Percentiles rank a stretch among this genome's conserved stretches.
phyloP scores from a whole-genome alignment of 148 eudicot species.

The Silene latifolia region DNA sequence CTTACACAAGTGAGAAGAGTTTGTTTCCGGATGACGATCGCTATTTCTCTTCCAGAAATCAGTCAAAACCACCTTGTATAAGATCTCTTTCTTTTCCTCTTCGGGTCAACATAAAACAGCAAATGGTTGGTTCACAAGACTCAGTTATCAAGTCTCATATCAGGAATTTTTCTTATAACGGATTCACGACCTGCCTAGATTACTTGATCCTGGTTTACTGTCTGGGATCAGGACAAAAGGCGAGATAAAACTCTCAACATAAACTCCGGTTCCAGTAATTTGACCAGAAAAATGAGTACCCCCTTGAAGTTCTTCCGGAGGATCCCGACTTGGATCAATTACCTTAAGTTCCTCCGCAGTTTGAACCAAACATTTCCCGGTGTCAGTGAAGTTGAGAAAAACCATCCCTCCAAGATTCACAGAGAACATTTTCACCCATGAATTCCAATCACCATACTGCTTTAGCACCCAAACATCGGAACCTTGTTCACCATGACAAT shows the following conservation, averaged over 20 bases:
- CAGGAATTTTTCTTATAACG: not conserved
- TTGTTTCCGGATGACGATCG: too few relatives aligned
- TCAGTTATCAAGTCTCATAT: not conserved
- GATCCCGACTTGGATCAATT: slow-evolving; percentile 11
- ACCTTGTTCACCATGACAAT: slow-evolving; percentile 14
- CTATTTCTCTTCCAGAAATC: not conserved
- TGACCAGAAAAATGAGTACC: slow-evolving; percentile 5
- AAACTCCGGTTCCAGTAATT: slow-evolving; percentile 4
- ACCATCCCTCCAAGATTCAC: slow-evolving; percentile 11
- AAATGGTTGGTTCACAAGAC: not conserved
- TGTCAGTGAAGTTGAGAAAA: slow-evolving; percentile 8
- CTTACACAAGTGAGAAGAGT: too few relatives aligned
- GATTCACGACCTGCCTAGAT: not conserved
- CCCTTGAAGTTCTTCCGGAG: slow-evolving; percentile 1
- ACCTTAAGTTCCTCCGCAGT: not conserved
- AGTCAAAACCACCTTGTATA: not conserved
- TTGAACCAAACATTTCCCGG: slow-evolving; percentile 12
- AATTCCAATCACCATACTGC: slow-evolving; percentile 2
- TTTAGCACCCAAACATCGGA: slow-evolving; percentile 19
- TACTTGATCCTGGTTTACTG: not conserved
- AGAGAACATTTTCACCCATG: slow-evolving; percentile 25
- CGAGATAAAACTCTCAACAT: slow-evolving; percentile 20
- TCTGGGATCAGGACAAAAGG: slow-evolving; percentile 11
- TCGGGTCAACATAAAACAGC: not conserved
- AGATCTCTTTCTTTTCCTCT: not conserved